Evolutionary conservation across 2,329 filamentous ascomycete species (phyloP), one percentile per base, ranked within the genome.

Genomic region (Pyrenochaeta sp.): DNA sequence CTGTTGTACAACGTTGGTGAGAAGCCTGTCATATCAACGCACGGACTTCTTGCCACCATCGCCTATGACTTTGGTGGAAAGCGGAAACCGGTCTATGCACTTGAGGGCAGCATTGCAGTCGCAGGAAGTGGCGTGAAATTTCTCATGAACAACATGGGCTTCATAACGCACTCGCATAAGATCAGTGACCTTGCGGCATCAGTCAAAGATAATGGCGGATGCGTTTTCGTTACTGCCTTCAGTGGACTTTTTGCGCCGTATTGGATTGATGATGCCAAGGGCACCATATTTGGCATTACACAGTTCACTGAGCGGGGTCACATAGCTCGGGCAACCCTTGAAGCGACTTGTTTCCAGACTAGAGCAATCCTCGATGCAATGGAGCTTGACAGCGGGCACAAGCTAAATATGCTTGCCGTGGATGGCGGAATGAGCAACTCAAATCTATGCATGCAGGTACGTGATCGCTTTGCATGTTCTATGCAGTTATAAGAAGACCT

Each of bases 181-280:
- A 85, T 90, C 72, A 85, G 82, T 62, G 85, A 88, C 54, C 77
- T 90, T 39, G 87, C 87, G 6, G 82, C 82, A 37, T 85, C 82
- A 1, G 87, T 90, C 6, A 75, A 83, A 33, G 89, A 96, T 74
- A 96, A 90, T 56, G 92, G 92, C 49, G 92, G 92, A 7, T 89
- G 92, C 49, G 86, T 93, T 15, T 82, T 97, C 67, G 92, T 97
- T 55, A 96, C 92, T 2, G 92, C 92, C 1, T 97, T 97, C 73
- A 92, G 89, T 74, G 92, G 92, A 48, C 83, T 97, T 2, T 96
- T 96, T 72, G 92, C 92, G 1, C 92, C 92, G 0, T 96, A 97
- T 76, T 97, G 92, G 92, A 94, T 96, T 57, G 92, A 96, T 71
- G 91, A 96, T 77, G 92, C 92, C 17, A 90, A 92, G 74, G 92